These are phyloP conservation scores for Vigna unguiculata DNA, from an alignment of 306 rosid species.

Conservation along the genomic window DNA sequence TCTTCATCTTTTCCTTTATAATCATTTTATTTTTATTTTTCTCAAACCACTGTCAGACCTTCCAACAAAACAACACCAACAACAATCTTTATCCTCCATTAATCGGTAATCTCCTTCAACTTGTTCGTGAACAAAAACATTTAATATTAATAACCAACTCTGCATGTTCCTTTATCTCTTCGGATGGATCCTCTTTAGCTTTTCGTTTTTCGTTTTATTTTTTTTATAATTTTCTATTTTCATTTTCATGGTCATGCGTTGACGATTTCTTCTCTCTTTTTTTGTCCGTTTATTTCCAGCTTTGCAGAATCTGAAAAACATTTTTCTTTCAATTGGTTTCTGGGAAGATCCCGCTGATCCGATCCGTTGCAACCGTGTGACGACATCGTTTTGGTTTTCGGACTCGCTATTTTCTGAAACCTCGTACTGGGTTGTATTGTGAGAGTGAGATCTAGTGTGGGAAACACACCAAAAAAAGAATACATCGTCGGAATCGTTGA, in stretches of 20 bases:
- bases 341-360: constrained; percentile 44
- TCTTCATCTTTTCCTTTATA: constrained; percentile 10
- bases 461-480: neutral
- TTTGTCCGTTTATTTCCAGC: neutral
- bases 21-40: neutral
- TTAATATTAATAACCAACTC: neutral
- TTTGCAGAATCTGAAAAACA: constrained; percentile 32
- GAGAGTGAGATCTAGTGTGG: constrained; percentile 30
- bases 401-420: constrained; percentile 23
- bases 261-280: neutral
- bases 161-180: neutral
- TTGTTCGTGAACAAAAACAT: no score
- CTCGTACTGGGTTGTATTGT: constrained; percentile 14
- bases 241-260: neutral
- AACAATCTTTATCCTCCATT: constrained; percentile 5
- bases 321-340: constrained; percentile 22
- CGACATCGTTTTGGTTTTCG: constrained; percentile 27
- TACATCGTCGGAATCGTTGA: constrained; percentile 12
- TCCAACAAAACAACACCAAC: neutral
- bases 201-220: neutral
- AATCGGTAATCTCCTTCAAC: constrained; percentile 49
- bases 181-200: neutral
- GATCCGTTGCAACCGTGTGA: constrained; percentile 8
- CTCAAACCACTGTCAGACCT: neutral
- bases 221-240: neutral